phyloP scores from a whole-genome alignment of 2,329 filamentous ascomycete genomes.

The Stachybotrys chartarum region DNA sequence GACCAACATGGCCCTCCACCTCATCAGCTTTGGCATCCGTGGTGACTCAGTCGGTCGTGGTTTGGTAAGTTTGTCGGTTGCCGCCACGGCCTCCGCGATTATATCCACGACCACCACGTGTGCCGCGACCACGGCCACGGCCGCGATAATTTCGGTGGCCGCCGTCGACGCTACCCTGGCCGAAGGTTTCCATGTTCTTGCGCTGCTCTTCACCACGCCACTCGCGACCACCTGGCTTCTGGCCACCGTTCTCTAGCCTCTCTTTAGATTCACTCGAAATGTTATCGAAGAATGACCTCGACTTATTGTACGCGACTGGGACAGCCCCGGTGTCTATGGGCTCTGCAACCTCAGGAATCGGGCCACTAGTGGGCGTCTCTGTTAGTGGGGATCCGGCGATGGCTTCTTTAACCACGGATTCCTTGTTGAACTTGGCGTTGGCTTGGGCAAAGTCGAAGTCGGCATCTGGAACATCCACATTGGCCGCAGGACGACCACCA shows the following conservation, averaged over 20 bases:
- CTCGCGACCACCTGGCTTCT: slow-evolving; percentile 70
- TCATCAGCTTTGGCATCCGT: slow-evolving; percentile 3
- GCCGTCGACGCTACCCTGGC: slow-evolving; percentile 88
- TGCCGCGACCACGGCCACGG: slow-evolving; percentile 66
- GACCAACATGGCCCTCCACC: no score
- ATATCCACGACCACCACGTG: slow-evolving; percentile 33
- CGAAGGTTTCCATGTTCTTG: slow-evolving; percentile 96
- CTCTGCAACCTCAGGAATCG: slow-evolving; percentile 28
- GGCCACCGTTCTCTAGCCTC: slow-evolving; percentile 63
- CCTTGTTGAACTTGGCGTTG: slow-evolving; percentile 42
- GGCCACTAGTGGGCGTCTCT: slow-evolving; percentile 37
- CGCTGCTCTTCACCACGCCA: slow-evolving; percentile 90
- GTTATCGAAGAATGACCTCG: slow-evolving; percentile 92
- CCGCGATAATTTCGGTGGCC: slow-evolving; percentile 72
- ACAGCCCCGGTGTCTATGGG: slow-evolving; percentile 34
- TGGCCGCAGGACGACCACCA: slow-evolving; percentile 44
- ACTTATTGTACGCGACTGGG: slow-evolving; percentile 70
- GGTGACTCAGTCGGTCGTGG: slow-evolving; percentile 1
- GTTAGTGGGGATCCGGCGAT: slow-evolving; percentile 66
- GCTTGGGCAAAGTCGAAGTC: slow-evolving; percentile 81
- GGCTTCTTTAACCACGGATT: slow-evolving; percentile 72
- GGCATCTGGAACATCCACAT: slow-evolving; percentile 80
- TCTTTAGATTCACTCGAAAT: slow-evolving; percentile 93
- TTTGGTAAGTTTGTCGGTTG: slow-evolving; percentile 23
- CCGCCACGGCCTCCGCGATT: slow-evolving; percentile 33